Evolutionary conservation across 2,329 filamentous ascomycete genomes (phyloP), one percentile per base, ranked within the genome.

Genomic region (Rhinocladiella similis): DNA sequence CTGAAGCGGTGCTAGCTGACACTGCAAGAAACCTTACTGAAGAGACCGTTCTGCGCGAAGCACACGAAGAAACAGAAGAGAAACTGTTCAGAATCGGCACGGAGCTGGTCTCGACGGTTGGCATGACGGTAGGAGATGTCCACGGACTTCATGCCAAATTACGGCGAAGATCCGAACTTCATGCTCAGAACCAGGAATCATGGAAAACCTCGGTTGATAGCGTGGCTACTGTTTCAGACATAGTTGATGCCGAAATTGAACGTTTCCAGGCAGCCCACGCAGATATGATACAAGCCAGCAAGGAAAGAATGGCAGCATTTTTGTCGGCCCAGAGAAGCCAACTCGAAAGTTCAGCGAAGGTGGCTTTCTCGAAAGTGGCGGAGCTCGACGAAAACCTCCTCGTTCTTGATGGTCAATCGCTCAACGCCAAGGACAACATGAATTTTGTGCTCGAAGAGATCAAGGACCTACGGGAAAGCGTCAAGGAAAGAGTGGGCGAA

Each of bases 401-500:
- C 49, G 83, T 88, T 63, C 81, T 95, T 14, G 80, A 88, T 52
- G 60, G 56, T 16, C 72, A 75, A 55, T 74, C 70, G 1, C 66
- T 65, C 4, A 64, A 66, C 60, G 88, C 91, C 2, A 90, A 88
- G 66, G 85, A 92, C 47, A 88, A 92, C 54, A 91, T 97, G 89
- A 92, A 97, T 66, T 79, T 83, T n/a, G 87, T 96, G 1, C 80
- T 99, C 9, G 90, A 94, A 66, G 93, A 96, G 69, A 96, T 97
- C 70, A 92, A 92, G 69, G 85, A 83, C n/a, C 80, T 97, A 20
- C 85, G 93, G 19, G 89, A 96, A 70, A 87, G 90, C 51, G 90
- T 97, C 50, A 97, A 97, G 77, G 79, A 83, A 47, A 88, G 88
- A 60, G 90, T 97, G 47, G 90, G 90, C 2, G 86, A 91, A 67